Evolutionary conservation across 2,329 filamentous ascomycete species (phyloP), one percentile per base, ranked within the genome.

Genomic region (Talaromyces verruculosus): DNA sequence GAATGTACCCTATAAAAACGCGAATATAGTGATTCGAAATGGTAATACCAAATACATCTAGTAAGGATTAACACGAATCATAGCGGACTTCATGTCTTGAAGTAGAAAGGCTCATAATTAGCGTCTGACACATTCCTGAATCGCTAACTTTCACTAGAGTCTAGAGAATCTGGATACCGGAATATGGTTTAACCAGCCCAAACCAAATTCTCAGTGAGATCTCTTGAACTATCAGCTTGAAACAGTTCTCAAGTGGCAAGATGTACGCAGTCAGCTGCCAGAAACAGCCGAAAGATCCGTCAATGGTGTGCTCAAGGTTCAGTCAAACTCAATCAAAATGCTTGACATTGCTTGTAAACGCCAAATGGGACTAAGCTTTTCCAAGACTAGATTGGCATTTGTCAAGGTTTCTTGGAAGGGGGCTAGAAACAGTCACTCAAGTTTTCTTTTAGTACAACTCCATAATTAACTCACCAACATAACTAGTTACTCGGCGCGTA

Each of bases 361-460:
- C 57, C 37, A 60, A 60, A 60, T 22, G 39, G 28, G 28, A 60
- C 57, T 45, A 60, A 60, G 57, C 57, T 60, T 60, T 60, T 41
- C 57, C 57, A 60, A 60, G 39, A 60, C 37, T 60, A 60, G 35
- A 33, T 60, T 39, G 37, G 10, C 37, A n/a, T 45, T 60, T 43
- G 37, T n/a, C 57, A 28, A 33, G 35, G 22, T 43, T 43, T 43
- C 57, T 33, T 41, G 35, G 57, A 45, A 41, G 57, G 57, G 57
- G 37, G 25, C 35, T 60, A 60, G 39, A 37, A 57, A 37, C 30
- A 19, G 30, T 60, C 17, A 45, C 37, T 8, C 37, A 60, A 11
- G 53, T 57, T 39, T 37, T 25, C 8, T 15, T 37, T 55, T 57
- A 39, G 33, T 57, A 25, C 53, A 39, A 57, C 53, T 57, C 53